Percentiles rank a stretch among this genome's conserved stretches.
phyloP scores from a whole-genome alignment of 2,329 filamentous ascomycete species.

The Byssothecium circinans region DNA sequence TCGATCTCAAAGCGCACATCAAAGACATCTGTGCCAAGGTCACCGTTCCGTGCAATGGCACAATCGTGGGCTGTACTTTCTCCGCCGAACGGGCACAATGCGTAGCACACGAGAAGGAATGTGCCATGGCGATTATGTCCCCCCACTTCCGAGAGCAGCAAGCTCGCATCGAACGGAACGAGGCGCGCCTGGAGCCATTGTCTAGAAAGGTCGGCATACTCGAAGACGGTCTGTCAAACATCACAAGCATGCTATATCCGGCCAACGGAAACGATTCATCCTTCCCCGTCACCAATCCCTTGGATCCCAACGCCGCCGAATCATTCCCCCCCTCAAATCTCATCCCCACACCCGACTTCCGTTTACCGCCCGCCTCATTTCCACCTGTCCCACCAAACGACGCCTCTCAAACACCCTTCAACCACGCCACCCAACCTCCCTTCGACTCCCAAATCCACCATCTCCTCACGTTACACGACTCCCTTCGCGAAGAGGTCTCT shows the following conservation, averaged over 20 bases:
- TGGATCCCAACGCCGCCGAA: constrained; percentile 36
- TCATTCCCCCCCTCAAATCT: constrained; percentile 39
- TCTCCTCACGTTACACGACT: constrained; percentile 63
- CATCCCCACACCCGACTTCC: constrained; percentile 34
- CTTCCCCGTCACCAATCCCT: constrained; percentile 35
- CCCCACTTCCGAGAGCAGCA: constrained; percentile 49
- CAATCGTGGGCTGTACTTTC: constrained; percentile 48
- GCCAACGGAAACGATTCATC: constrained; percentile 35
- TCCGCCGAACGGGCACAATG: constrained; percentile 44
- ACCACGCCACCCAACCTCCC: constrained; percentile 34
- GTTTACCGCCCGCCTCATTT: constrained; percentile 38
- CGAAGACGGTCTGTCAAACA: constrained; percentile 47
- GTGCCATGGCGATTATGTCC: constrained; percentile 51
- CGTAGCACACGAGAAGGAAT: constrained; percentile 45
- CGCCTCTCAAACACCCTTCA: constrained; percentile 14
- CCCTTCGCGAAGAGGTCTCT: constrained; percentile 60
- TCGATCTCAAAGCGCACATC: constrained; percentile 47
- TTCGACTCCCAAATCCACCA: constrained; percentile 57
- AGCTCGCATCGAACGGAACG: constrained; percentile 47
- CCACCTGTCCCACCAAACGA: constrained; percentile 32
- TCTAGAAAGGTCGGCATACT: constrained; percentile 49
- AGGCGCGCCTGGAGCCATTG: constrained; percentile 47
- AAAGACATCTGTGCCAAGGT: constrained; percentile 47
- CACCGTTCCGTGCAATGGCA: constrained; percentile 48
- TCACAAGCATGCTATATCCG: constrained; percentile 47